phyloP scores from a whole-genome alignment of 2,329 filamentous ascomycete genomes.

The Diaporthe vaccinii region DNA sequence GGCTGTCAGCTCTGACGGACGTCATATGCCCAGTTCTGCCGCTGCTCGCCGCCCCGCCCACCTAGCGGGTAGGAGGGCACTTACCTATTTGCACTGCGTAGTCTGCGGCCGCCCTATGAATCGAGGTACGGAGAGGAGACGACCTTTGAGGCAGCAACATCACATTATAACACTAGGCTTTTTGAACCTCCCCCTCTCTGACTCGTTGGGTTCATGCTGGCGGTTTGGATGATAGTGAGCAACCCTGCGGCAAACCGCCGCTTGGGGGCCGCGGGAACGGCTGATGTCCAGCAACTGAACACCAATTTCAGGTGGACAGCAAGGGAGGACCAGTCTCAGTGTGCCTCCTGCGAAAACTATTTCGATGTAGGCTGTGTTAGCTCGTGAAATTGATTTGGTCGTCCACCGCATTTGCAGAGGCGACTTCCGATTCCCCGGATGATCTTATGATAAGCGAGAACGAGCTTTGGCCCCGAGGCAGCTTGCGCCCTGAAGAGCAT shows the following conservation, averaged over 20 bases:
- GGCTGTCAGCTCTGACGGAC: not conserved
- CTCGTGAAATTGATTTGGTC: not conserved
- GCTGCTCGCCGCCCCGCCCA: slow-evolving; percentile 7
- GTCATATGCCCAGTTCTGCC: slow-evolving; percentile 22
- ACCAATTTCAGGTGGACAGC: not conserved
- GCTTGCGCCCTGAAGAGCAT: not conserved
- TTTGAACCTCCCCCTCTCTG: too few relatives aligned
- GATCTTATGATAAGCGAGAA: slow-evolving; percentile 16
- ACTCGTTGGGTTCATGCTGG: not conserved
- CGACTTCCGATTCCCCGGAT: slow-evolving; percentile 5
- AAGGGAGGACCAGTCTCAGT: not conserved
- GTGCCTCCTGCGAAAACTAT: not conserved
- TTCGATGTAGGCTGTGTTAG: not conserved
- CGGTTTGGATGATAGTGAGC: not conserved
- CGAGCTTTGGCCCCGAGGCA: not conserved
- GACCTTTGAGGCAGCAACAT: not conserved
- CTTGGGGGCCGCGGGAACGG: not conserved
- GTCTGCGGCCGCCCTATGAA: not conserved
- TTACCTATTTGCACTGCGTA: not conserved
- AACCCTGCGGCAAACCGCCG: not conserved
- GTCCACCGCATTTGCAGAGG: slow-evolving; percentile 12
- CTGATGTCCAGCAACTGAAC: not conserved
- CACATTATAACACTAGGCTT: too few relatives aligned
- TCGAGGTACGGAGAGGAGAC: not conserved
- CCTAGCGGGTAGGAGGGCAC: not conserved